A percentile compares a stretch with the other conserved stretches of the same genome.
phyloP scores from a whole-genome alignment of 108 stramenopile genomes.

The Skeletonema tropicum region DNA sequence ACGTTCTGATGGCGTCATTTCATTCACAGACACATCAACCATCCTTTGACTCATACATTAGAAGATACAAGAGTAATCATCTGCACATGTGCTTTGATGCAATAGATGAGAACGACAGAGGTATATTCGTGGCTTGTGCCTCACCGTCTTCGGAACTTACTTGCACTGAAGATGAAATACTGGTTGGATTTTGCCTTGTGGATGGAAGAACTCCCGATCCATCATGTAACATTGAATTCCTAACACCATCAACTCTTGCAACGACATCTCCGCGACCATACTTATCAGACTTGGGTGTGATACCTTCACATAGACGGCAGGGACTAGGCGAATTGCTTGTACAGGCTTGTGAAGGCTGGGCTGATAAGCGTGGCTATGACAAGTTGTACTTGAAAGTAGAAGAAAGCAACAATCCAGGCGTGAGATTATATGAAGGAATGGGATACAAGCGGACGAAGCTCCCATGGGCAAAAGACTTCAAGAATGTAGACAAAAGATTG shows the following conservation, averaged over 20 bases:
- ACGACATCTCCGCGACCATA: conserved; percentile 43
- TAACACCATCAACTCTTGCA: conserved; percentile 36
- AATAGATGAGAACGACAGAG: conserved; percentile 27
- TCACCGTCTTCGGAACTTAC: not conserved
- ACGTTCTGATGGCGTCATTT: conserved; percentile 42
- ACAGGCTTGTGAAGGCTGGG: conserved; percentile 36
- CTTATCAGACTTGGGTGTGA: conserved; percentile 43
- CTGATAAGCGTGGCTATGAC: conserved; percentile 20
- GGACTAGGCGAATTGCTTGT: conserved; percentile 34
- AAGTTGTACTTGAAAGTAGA: conserved; percentile 44
- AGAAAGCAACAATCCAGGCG: conserved; percentile 13
- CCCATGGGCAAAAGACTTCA: conserved; percentile 15
- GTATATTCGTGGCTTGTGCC: conserved; percentile 43
- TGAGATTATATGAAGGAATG: conserved; percentile 27
- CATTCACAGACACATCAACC: conserved; percentile 30
- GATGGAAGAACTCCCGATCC: conserved; percentile 36
- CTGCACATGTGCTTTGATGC: conserved; percentile 39
- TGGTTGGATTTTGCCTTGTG: conserved; percentile 44
- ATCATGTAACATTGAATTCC: conserved; percentile 37
- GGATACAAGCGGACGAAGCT: conserved; percentile 24
- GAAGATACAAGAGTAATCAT: conserved; percentile 47
- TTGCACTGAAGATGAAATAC: conserved; percentile 3
- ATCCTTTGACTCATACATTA: conserved; percentile 45
- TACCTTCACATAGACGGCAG: conserved; percentile 28
- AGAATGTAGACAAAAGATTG: not conserved